Conservation (phyloP, 345 rosid species). For the Moringa oleifera region DNA sequence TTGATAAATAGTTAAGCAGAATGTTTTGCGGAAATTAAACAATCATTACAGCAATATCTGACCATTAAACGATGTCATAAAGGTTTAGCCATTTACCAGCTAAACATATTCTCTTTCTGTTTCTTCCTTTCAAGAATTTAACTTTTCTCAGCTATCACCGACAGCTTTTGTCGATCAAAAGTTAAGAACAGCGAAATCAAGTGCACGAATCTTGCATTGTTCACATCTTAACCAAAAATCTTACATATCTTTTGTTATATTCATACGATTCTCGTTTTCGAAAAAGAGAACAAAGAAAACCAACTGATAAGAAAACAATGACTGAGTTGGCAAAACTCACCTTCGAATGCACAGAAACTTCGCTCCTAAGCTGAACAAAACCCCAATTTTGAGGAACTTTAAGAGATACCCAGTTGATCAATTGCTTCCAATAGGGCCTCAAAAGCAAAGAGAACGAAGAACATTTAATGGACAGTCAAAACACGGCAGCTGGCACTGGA, state of each 20-base stretch:
- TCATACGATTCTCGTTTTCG: not conserved
- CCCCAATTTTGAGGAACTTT: not conserved
- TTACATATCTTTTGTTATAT: not conserved
- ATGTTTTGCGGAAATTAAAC: too few species aligned
- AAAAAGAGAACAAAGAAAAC: not conserved
- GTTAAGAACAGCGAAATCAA: too few species aligned
- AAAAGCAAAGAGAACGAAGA: not conserved
- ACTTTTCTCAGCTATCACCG: too few species aligned
- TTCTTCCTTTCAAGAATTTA: too few species aligned
- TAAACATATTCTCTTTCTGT: too few species aligned
- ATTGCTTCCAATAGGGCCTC: not conserved
- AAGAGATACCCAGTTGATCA: constrained; percentile 3
- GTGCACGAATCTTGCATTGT: too few species aligned
- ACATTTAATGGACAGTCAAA: constrained; percentile 6
- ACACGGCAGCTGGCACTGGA: constrained; percentile 10
- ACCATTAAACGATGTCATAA: too few species aligned
- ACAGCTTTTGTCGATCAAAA: too few species aligned
- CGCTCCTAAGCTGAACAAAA: not conserved
- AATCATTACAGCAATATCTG: too few species aligned
- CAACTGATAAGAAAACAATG: too few species aligned
- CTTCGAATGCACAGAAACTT: constrained; percentile 9
- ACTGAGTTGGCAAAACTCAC: constrained; percentile 9
- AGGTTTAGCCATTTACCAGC: too few species aligned
- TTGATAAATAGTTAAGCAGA: too few species aligned
- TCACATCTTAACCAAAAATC: not conserved